These are phyloP conservation scores for Salix dunnii DNA, from an alignment of 345 rosid genomes.

Conservation along the genomic window DNA sequence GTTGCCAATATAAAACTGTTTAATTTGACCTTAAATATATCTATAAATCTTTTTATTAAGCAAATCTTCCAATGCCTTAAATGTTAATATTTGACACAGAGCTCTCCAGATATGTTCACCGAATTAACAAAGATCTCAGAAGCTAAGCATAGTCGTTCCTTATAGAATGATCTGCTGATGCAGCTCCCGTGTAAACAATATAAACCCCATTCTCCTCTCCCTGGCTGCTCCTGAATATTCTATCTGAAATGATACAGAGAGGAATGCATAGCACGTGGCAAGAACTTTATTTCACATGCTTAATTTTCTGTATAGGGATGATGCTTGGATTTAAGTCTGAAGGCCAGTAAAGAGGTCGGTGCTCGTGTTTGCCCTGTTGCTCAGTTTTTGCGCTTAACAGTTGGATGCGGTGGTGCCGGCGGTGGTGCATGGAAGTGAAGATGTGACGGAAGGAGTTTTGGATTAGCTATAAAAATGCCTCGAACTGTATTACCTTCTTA, in stretches of 20 bases:
- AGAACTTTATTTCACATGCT: slow-evolving; percentile 11
- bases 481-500: too few relatives aligned
- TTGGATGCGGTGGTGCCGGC: background rate
- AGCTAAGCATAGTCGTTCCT: slow-evolving; percentile 37
- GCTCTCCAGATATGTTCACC: slow-evolving; percentile 22
- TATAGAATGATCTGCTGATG: slow-evolving; percentile 36
- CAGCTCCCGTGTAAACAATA: slow-evolving; percentile 70
- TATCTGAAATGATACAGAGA: slow-evolving; percentile 12
- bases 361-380: background rate
- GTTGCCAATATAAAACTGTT: too few relatives aligned
- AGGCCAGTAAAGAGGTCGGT: background rate
- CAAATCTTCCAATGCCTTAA: too few relatives aligned
- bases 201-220: slow-evolving; percentile 39
- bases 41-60: too few relatives aligned
- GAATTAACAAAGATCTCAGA: slow-evolving; percentile 42
- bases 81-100: too few relatives aligned
- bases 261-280: slow-evolving; percentile 11
- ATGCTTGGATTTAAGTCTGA: background rate
- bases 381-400: background rate
- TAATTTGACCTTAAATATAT: too few relatives aligned
- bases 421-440: background rate
- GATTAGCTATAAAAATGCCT: too few relatives aligned
- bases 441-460: too few relatives aligned
- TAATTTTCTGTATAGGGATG: background rate
- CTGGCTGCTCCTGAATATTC: slow-evolving; percentile 16